Evolutionary conservation across 495 filamentous ascomycete species (phyloP), one percentile per base, ranked within the genome.

Genomic region (Melanomma pulvis-pyrius): DNA sequence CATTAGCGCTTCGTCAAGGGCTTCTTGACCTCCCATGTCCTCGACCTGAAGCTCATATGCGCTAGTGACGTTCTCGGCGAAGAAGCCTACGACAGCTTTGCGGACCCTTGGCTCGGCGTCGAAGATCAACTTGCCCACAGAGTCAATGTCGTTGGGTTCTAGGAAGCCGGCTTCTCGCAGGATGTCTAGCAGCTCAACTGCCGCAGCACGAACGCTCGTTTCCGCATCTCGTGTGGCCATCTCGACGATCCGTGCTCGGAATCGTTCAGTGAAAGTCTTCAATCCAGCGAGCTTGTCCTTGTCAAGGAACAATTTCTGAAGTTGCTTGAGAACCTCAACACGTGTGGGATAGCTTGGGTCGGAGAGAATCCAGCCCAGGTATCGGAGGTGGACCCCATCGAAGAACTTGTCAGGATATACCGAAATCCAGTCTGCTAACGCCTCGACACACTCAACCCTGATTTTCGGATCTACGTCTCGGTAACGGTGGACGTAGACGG

Each of bases 301-400:
- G 59, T 86, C 84, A 73, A 88, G 90, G 74, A 90, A 90, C 2
- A 98, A 80, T 57, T 83, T 87, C 2, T 84, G 79, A 3, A 98
- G 81, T 69, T 97, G 89, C 66, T 87, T 90, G n/a, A 98, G 73
- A 12, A 91, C 89, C 70, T 93, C 91, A 13, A 85, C 79, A 47
- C 94, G 82, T 0, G 88, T 90, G 7, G 84, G 80, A 1, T 86
- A 78, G 41, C 84, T 79, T 0, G 84, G 78, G 74, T 98, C 94
- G 1, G 92, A 93, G 25, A 98, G 82, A 62, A 94, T 87, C 93
- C 94, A 98, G 41, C 94, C 94, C 12, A 98, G 81, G 71, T 98
- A 98, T 32, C 94, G 90, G 46, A 98, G 80, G 74, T 96, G 96
- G 64, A 86, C 81, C 2, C 89, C 89, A 61, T 96, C 88, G 74